A percentile compares a stretch with the other conserved stretches of the same genome.
phyloP scores from a whole-genome alignment of 306 rosid genomes.

The Lathyrus tuberosus region DNA sequence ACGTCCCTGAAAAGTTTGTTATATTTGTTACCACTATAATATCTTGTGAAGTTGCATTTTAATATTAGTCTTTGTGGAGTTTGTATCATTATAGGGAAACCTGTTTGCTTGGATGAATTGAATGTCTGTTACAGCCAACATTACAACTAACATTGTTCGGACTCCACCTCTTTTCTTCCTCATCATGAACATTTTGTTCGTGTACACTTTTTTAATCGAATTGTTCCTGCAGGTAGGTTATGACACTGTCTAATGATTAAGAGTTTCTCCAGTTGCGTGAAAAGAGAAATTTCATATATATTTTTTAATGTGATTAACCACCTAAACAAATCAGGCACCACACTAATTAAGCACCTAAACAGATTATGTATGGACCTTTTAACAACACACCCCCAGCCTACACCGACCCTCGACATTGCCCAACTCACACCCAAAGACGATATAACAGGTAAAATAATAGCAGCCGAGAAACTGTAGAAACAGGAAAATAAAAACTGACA shows the following conservation, averaged over 20 bases:
- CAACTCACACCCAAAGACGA: no score
- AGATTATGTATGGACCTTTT: no score
- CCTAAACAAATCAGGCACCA: no score
- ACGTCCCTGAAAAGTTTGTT: conserved; percentile 40
- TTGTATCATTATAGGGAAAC: conserved; percentile 49
- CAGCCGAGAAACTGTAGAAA: no score
- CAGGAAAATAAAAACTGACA: no score
- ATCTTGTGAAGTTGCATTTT: conserved; percentile 48
- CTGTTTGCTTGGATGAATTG: conserved; percentile 48
- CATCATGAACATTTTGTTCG: not conserved
- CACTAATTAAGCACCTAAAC: no score
- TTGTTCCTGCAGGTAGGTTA: not conserved
- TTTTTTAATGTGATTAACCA: not conserved
- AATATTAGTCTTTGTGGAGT: conserved; percentile 61
- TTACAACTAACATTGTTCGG: conserved; percentile 7
- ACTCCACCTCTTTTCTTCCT: not conserved
- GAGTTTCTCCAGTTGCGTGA: not conserved
- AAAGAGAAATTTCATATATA: no score
- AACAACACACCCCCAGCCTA: no score
- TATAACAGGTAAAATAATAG: no score
- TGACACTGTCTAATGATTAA: not conserved
- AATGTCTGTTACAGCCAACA: conserved; percentile 37
- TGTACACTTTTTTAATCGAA: conserved; percentile 6
- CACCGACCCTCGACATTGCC: no score
- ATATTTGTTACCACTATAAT: conserved; percentile 44